Percentiles rank a stretch among this genome's conserved stretches.
These are phyloP conservation scores for Citrullus amarus DNA, from an alignment of 306 rosid species.

Conservation along the genomic window DNA sequence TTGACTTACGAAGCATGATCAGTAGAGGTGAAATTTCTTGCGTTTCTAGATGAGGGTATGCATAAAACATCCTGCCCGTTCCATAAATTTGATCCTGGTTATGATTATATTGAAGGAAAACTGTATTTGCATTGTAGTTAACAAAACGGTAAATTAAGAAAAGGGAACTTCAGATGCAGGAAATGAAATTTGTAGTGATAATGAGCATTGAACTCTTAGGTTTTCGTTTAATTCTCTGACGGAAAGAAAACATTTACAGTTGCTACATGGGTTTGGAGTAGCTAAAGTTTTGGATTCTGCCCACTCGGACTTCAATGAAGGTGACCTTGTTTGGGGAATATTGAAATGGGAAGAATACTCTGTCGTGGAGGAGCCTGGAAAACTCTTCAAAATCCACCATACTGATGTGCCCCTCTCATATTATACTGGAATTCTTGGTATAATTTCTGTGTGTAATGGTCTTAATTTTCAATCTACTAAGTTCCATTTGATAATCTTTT, in stretches of 20 bases:
- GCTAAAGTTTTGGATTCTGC: constrained; percentile 46
- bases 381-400: constrained; percentile 32
- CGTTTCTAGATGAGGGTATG: neutral
- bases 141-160: too few relatives aligned
- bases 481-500: too few relatives aligned
- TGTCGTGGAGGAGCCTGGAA: constrained; percentile 16
- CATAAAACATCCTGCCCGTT: neutral
- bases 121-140: neutral
- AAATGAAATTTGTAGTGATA: neutral
- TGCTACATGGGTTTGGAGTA: constrained; percentile 35
- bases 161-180: neutral
- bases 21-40: neutral
- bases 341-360: constrained; percentile 58
- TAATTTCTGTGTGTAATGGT: neutral
- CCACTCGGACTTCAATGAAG: constrained; percentile 29
- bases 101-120: neutral
- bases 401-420: constrained; percentile 54
- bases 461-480: neutral
- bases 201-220: neutral
- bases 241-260: constrained; percentile 20
- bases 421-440: constrained; percentile 65
- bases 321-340: constrained; percentile 54
- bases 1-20: neutral
- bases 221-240: neutral
- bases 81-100: neutral